Evolutionary conservation across 805 yeast species (phyloP), one percentile per base, ranked within the genome.

Genomic region (Clavispora vitiphila): DNA sequence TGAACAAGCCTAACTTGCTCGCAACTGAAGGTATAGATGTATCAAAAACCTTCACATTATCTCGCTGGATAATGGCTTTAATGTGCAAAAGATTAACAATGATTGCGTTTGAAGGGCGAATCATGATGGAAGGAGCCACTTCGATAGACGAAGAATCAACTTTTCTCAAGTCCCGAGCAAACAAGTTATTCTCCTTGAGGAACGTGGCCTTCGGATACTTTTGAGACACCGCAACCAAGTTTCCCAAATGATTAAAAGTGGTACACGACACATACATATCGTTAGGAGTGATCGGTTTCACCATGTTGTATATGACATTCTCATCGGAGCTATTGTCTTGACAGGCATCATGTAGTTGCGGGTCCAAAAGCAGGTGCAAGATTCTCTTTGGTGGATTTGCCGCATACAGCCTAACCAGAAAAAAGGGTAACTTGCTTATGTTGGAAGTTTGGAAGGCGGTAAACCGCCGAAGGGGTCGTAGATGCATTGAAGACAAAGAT

Each of bases 111-210:
- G 77, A 73, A n/a, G 68, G 55, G 44, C 97, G 74, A 18, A 89
- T 88, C 45, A 90, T 81, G 35, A 93, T 83, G 15, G 88, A 80
- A 0, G 99, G 99, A 3, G 90, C 90, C 16, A 91, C 86, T 61
- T 88, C 96, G 41, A 78, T 74, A 29, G 78, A 67, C 1, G 85
- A 71, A 4, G 81, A 69, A 55, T 91, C 96, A 39, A 90, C 83
- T 56, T 86, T 89, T 23, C 97, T 65, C 48, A 90, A 66, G 60
- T 90, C 97, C 63, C 97, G 69, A 2, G 97, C 95, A 48, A 82
- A 87, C 21, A 90, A 60, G 19, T 81, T 77, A 60, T 88, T 84
- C 35, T 84, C 80, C 41, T 65, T 71, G 8, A 91, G 71, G 45
- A 91, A 76, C 40, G 80, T 81, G 39, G 84, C 74, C 55, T 87